Conservation (phyloP, 257 asterid genomes). For the Galeopsis tetrahit region DNA sequence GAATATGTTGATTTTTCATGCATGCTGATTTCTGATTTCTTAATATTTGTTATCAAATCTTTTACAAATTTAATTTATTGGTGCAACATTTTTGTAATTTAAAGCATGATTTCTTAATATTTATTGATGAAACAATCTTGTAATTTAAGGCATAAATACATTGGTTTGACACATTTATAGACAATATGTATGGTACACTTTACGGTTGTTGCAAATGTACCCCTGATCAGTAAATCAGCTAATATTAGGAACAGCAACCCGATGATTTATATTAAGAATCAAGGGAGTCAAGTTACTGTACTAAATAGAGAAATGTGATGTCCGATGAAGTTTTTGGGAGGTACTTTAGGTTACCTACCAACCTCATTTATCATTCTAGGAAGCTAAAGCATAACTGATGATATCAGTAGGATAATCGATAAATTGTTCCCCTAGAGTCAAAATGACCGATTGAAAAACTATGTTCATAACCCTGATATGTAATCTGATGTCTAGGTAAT, state of each 20-base stretch:
- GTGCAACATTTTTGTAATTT: background rate
- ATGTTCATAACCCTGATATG: conserved; percentile 30
- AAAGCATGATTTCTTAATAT: background rate
- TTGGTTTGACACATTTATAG: background rate
- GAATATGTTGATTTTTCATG: background rate
- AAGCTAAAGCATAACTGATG: background rate
- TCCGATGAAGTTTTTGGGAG: no score
- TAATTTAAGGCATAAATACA: background rate
- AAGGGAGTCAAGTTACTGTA: no score
- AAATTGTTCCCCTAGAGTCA: no score
- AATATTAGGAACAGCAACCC: no score
- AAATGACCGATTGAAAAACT: background rate
- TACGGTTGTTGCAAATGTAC: conserved; percentile 10
- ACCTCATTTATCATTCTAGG: background rate
- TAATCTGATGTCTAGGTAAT: conserved; percentile 65
- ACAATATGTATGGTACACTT: conserved; percentile 1
- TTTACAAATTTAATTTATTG: background rate
- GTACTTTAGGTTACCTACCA: background rate
- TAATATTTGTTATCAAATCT: background rate
- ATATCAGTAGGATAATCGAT: background rate
- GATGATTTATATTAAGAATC: no score
- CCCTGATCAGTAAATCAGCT: background rate
- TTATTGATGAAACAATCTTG: no score
- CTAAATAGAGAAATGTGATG: no score
- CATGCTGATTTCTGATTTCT: conserved; percentile 2